Conservation (phyloP, 2,329 filamentous ascomycete species). For the Rhynchosporium agropyri region DNA sequence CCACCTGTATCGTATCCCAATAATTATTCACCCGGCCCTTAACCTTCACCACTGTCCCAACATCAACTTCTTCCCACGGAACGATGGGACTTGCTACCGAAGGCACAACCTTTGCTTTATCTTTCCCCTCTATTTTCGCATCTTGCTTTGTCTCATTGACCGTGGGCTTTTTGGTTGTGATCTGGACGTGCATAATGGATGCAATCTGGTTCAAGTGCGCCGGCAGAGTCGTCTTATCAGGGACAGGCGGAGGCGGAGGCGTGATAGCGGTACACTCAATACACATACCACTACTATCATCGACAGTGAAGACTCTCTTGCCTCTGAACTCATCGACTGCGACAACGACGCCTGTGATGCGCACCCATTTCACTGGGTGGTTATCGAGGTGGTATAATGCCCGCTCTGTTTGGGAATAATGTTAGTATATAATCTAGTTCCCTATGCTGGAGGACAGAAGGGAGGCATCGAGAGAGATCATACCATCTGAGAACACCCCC, state of each 20-base stretch:
- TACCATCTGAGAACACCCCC: conserved; percentile 56
- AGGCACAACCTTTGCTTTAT: conserved; percentile 56
- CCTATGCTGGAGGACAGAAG: no score
- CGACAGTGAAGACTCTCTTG: conserved; percentile 58
- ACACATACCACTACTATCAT: conserved; percentile 64
- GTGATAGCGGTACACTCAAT: conserved; percentile 49
- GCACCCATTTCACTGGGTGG: conserved; percentile 76
- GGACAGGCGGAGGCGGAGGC: conserved; percentile 17
- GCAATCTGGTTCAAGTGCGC: conserved; percentile 22
- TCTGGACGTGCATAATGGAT: conserved; percentile 7
- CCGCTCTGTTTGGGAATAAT: conserved; percentile 47
- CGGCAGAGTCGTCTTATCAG: conserved; percentile 3
- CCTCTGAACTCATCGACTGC: conserved; percentile 55
- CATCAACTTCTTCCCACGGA: conserved; percentile 45
- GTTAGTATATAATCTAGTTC: conserved; percentile 5
- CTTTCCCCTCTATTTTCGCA: conserved; percentile 21
- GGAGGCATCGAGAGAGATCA: conserved; percentile 18
- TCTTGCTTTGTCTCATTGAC: background rate
- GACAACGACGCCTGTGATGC: conserved; percentile 71
- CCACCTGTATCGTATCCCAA: conserved; percentile 54
- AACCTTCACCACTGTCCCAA: conserved; percentile 59
- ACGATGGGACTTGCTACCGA: conserved; percentile 47
- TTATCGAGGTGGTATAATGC: conserved; percentile 69
- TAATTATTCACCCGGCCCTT: conserved; percentile 56
- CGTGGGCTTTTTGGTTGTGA: background rate